Conservation (phyloP, 2,329 filamentous ascomycete species). For the Dactylonectria macrodidyma region DNA sequence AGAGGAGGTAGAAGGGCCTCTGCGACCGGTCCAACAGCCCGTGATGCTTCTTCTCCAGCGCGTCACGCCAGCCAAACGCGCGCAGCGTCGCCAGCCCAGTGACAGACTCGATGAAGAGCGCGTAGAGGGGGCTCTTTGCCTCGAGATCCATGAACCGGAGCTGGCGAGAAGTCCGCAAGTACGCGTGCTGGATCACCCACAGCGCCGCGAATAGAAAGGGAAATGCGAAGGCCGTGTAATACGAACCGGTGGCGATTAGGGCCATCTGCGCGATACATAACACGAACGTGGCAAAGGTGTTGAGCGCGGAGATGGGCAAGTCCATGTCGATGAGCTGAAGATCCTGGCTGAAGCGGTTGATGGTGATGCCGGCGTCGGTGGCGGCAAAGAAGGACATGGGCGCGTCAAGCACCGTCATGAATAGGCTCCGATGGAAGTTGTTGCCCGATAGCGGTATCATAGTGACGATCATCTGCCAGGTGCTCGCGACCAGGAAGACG, state of each 20-base stretch:
- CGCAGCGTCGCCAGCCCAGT: conserved; percentile 63
- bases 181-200: conserved; percentile 27
- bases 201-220: neutral
- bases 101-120: conserved; percentile 64
- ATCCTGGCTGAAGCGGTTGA: conserved; percentile 59
- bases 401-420: conserved; percentile 36
- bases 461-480: no score
- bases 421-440: no score
- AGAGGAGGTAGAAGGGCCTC: conserved; percentile 61
- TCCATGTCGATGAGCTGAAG: conserved; percentile 56
- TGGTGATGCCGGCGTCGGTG: conserved; percentile 53
- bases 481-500: no score
- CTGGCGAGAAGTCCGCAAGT: conserved; percentile 67
- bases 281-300: conserved; percentile 37
- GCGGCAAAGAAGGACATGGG: conserved; percentile 54
- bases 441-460: no score
- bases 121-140: conserved; percentile 63
- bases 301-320: conserved; percentile 47
- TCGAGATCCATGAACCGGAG: conserved; percentile 68
- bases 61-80: conserved; percentile 62
- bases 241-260: conserved; percentile 36
- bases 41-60: conserved; percentile 52
- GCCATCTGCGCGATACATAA: neutral
- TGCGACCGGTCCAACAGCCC: conserved; percentile 60
- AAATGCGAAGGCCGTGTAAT: conserved; percentile 39